Evolutionary conservation across 768 basidiomycete species (phyloP).

Genomic region (Sporobolomyces pararoseus): DNA sequence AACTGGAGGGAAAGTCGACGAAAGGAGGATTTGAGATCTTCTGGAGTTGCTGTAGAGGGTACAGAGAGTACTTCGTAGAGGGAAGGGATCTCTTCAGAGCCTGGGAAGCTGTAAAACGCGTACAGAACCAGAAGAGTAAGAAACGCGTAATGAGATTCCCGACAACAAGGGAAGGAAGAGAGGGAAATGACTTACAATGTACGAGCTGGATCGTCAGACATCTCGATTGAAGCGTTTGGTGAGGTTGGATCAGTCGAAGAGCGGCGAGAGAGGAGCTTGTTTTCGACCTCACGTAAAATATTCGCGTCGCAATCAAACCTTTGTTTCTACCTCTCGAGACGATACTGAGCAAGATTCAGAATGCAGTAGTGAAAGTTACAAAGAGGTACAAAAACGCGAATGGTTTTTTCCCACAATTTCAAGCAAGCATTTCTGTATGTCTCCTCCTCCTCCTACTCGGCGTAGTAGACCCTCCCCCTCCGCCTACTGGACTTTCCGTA

Average conservation of each 20-base stretch:
- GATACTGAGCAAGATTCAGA: no score
- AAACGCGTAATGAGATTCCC: no score
- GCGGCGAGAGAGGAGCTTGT: not conserved
- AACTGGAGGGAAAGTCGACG: conserved; percentile 71
- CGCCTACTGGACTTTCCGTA: no score
- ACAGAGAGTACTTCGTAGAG: conserved; percentile 42
- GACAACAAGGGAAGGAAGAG: no score
- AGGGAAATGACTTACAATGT: conserved; percentile 29
- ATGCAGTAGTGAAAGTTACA: no score
- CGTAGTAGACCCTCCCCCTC: no score
- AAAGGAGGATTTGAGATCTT: conserved; percentile 57
- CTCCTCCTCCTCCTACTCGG: conserved; percentile 8
- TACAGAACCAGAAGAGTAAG: not conserved
- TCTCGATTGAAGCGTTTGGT: not conserved
- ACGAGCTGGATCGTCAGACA: conserved; percentile 21
- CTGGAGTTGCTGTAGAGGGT: not conserved
- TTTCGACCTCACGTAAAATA: no score
- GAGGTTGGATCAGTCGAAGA: not conserved
- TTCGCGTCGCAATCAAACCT: no score
- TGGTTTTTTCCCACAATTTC: no score
- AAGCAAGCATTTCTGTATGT: not conserved
- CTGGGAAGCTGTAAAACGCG: conserved; percentile 24
- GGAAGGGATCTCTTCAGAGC: conserved; percentile 21
- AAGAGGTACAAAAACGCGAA: no score
- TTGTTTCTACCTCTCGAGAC: no score